Percentiles rank a stretch among this genome's conserved stretches.
Conservation (phyloP, 1,139 yeast genomes). For the Magnusiomyces paraingens region DNA sequence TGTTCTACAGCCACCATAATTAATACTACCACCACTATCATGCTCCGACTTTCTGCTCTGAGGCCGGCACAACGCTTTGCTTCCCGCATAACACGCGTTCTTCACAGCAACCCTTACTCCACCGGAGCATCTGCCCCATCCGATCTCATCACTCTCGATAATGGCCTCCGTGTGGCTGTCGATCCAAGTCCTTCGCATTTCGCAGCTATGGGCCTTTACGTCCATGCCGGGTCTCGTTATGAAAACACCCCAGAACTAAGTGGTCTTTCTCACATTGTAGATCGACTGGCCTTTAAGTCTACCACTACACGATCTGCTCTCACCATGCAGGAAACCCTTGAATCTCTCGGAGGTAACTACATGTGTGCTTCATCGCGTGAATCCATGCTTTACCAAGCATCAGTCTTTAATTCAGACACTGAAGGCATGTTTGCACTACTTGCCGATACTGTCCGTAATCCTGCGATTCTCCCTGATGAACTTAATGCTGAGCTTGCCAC, state of each 20-base stretch:
- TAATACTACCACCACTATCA: too few species aligned
- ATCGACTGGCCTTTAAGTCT: constrained; percentile 79
- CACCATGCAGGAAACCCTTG: constrained; percentile 70
- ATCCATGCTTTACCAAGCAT: constrained; percentile 86
- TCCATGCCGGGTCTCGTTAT: constrained; percentile 85
- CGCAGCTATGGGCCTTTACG: constrained; percentile 81
- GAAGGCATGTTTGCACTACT: constrained; percentile 73
- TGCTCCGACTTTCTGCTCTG: too few species aligned
- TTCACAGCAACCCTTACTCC: too few species aligned
- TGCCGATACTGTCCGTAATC: constrained; percentile 73
- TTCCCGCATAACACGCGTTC: too few species aligned
- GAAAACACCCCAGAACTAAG: constrained; percentile 45
- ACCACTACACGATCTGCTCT: constrained; percentile 56
- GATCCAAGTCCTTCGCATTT: constrained; percentile 88
- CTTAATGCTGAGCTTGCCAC: constrained; percentile 66
- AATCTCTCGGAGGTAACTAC: constrained; percentile 85
- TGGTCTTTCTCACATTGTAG: constrained; percentile 81
- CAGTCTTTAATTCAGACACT: constrained; percentile 84
- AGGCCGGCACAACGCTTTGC: too few species aligned
- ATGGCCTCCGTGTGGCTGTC: constrained; percentile 79
- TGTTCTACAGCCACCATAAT: too few species aligned
- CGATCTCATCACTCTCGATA: constrained; percentile 42
- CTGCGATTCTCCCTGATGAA: constrained; percentile 63
- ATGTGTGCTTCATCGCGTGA: constrained; percentile 93
- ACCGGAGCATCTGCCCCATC: background rate